phyloP scores from a whole-genome alignment of 2,329 filamentous ascomycete species.

The Ceratocystis ficicola region DNA sequence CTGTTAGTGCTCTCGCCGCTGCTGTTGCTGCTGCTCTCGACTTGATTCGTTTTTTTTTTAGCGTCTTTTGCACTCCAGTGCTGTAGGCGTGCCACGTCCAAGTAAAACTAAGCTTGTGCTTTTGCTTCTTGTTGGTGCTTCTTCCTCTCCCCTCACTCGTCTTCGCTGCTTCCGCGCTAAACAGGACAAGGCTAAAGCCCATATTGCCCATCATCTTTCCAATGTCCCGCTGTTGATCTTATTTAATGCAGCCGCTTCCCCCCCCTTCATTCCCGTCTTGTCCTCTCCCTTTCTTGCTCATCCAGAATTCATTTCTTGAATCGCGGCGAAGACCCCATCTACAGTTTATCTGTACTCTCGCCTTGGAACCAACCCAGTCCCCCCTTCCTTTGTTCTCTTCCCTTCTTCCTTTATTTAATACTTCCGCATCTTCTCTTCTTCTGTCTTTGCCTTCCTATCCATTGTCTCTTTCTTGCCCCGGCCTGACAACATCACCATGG shows the following conservation, averaged over 20 bases:
- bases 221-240: background rate
- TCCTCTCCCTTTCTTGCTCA: constrained; percentile 12
- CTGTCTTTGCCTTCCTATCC: background rate
- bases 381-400: background rate
- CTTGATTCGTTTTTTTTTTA: background rate
- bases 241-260: constrained; percentile 18
- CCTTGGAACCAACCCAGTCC: background rate
- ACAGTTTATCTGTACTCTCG: constrained; percentile 1
- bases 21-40: background rate
- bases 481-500: constrained; percentile 14
- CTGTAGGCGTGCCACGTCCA: background rate
- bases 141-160: background rate
- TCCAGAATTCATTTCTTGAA: constrained; percentile 16
- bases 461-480: background rate
- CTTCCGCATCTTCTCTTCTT: no score
- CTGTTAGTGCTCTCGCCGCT: background rate
- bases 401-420: background rate
- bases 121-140: background rate
- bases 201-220: background rate
- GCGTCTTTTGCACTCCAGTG: background rate
- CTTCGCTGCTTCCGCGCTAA: constrained; percentile 11
- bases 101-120: constrained; percentile 1
- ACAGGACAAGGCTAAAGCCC: background rate
- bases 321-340: constrained; percentile 14
- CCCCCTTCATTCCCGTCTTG: constrained; percentile 8